Conservation (phyloP, 225 moss, liverwort and hornwort genomes). For the Pleurozium schreberi region DNA sequence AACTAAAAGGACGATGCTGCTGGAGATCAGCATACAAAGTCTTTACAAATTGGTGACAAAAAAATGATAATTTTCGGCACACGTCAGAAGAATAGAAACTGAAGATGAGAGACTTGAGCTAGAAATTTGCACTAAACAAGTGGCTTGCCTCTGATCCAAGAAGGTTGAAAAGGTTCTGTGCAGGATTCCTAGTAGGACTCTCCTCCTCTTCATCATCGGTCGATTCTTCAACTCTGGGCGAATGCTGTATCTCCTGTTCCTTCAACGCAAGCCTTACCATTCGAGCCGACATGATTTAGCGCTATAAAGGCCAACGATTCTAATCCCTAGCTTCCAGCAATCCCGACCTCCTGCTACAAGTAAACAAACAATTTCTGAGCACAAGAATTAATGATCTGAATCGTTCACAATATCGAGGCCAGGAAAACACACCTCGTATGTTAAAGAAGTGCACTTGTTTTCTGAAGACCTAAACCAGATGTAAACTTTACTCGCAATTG, state of each 20-base stretch:
- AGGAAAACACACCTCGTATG: neutral
- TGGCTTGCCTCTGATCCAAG: constrained; percentile 59
- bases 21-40: neutral
- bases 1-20: neutral
- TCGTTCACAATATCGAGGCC: neutral
- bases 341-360: neutral
- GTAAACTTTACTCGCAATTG: neutral
- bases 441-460: neutral
- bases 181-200: constrained; percentile 14
- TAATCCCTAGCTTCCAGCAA: neutral
- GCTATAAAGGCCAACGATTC: neutral
- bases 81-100: neutral
- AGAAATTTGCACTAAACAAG: neutral
- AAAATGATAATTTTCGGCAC: neutral
- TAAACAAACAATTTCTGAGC: neutral
- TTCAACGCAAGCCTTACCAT: constrained; percentile 66
- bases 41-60: neutral
- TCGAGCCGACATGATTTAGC: constrained; percentile 61
- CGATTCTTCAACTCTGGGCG: neutral
- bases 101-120: neutral
- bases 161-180: constrained; percentile 52
- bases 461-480: neutral
- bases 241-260: constrained; percentile 36
- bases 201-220: constrained; percentile 46
- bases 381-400: neutral